These are phyloP conservation scores for Insectozyma bohioensis DNA, from an alignment of 1,139 yeast species.

Conservation along the genomic window DNA sequence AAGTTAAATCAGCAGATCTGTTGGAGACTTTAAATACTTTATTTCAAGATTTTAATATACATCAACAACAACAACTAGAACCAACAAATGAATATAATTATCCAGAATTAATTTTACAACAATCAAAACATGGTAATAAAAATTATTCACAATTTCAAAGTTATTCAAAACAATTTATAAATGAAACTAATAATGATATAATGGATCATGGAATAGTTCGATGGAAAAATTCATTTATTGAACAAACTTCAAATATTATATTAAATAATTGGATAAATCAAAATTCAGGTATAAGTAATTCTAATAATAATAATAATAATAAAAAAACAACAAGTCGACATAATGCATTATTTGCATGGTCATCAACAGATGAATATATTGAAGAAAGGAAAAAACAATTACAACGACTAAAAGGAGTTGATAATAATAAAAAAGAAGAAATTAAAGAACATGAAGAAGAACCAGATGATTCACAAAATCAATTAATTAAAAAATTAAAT, in stretches of 20 bases:
- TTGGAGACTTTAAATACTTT: constrained; percentile 7
- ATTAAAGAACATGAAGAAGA: constrained; percentile 3
- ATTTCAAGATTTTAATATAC: constrained; percentile 8
- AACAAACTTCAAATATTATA: constrained; percentile 26
- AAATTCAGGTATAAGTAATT: constrained; percentile 2
- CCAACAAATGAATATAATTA: constrained; percentile 15
- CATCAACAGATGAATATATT: constrained; percentile 43
- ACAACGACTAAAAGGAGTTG: constrained; percentile 8
- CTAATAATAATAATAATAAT: constrained; percentile 1
- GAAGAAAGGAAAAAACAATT: constrained; percentile 33
- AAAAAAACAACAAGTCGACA: constrained; percentile 16
- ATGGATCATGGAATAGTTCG: constrained; percentile 23
- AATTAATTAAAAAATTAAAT: constrained; percentile 8
- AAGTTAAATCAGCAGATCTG: too few relatives aligned
- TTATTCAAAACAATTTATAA: constrained; percentile 35
- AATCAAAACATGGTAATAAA: constrained; percentile 29
- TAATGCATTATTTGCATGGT: constrained; percentile 45
- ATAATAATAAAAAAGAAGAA: constrained; percentile 6
- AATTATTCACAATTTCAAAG: constrained; percentile 37
- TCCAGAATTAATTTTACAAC: constrained; percentile 39
- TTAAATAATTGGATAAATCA: constrained; percentile 28
- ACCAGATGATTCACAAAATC: constrained; percentile 7
- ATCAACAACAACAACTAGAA: too few relatives aligned
- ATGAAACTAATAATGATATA: constrained; percentile 12
- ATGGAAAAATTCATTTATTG: constrained; percentile 35